A percentile compares a stretch with the other conserved stretches of the same genome.
phyloP scores from a whole-genome alignment of 1,284 basidiomycete genomes.

The Pseudozyma pruni region DNA sequence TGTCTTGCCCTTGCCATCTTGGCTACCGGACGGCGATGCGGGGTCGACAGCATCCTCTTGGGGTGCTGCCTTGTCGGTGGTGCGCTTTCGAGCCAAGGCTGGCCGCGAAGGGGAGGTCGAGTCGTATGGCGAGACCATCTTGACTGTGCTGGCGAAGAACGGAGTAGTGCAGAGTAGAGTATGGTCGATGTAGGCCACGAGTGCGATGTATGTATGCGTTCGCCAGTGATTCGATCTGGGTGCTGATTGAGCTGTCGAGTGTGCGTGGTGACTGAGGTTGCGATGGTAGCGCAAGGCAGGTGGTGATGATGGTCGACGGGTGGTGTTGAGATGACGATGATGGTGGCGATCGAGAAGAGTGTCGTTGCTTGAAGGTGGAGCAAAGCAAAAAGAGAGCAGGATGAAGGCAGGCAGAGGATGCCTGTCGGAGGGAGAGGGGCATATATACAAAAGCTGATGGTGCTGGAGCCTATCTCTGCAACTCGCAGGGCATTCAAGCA shows the following conservation, averaged over 20 bases:
- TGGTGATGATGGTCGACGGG: no score
- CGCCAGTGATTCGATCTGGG: no score
- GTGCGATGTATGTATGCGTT: not conserved
- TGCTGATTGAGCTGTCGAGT: no score
- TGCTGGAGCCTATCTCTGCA: no score
- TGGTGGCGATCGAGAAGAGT: no score
- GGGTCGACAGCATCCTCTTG: conserved; percentile 4
- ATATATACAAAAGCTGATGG: conserved; percentile 23
- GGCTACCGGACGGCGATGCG: conserved; percentile 35
- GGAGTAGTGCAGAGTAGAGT: not conserved
- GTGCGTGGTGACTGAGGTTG: no score
- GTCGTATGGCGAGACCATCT: conserved; percentile 29
- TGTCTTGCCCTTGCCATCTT: conserved; percentile 36
- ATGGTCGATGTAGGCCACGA: not conserved
- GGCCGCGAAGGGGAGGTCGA: conserved; percentile 29
- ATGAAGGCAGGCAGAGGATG: not conserved
- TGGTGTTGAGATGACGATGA: no score
- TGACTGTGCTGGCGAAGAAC: not conserved
- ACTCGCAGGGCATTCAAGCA: not conserved
- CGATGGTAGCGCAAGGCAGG: no score
- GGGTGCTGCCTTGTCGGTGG: conserved; percentile 17
- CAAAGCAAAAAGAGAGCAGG: no score
- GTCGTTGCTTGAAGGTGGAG: conserved; percentile 1
- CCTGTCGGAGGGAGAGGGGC: conserved; percentile 9
- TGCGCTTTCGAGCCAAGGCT: conserved; percentile 29